phyloP scores from a whole-genome alignment of 345 rosid species.

The Trapa bicornis region DNA sequence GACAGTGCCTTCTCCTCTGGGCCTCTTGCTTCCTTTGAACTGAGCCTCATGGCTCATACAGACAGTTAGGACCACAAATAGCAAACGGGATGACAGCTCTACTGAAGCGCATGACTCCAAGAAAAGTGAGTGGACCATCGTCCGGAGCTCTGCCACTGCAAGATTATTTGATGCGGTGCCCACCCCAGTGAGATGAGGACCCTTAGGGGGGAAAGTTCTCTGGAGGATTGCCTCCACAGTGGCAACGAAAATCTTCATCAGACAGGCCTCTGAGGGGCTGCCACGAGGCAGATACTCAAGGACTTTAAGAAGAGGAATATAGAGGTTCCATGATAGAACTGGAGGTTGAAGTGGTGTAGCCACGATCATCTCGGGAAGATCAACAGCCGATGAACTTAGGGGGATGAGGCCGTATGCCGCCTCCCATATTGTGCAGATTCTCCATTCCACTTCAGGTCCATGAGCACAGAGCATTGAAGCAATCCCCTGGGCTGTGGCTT shows the following conservation, averaged over 20 bases:
- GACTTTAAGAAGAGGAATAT: slow-evolving; percentile 93
- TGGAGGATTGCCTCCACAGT: slow-evolving; percentile 86
- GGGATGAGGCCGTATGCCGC: slow-evolving; percentile 97
- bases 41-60: slow-evolving; percentile 98
- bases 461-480: slow-evolving; percentile 99
- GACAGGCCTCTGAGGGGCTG: slow-evolving; percentile 97
- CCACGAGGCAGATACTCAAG: slow-evolving; percentile 97
- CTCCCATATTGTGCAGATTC: slow-evolving; percentile 99
- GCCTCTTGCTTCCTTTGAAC: slow-evolving; percentile 58
- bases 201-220: slow-evolving; percentile 74
- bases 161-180: slow-evolving; percentile 75
- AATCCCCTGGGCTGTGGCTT: slow-evolving; percentile 99
- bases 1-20: slow-evolving; percentile 38
- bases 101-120: slow-evolving; percentile 80
- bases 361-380: slow-evolving; percentile 93
- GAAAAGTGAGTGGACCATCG: slow-evolving; percentile 94
- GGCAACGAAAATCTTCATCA: slow-evolving; percentile 92
- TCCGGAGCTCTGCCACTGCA: slow-evolving; percentile 92
- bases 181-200: slow-evolving; percentile 25
- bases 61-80: slow-evolving; percentile 88
- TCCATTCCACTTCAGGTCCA: slow-evolving; percentile 98
- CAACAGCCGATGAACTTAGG: slow-evolving; percentile 84
- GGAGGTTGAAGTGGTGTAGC: slow-evolving; percentile 94
- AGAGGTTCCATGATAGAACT: slow-evolving; percentile 79
- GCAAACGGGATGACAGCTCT: slow-evolving; percentile 87